Evolutionary conservation across 225 moss, liverwort and hornwort genomes (phyloP).

Genomic region (Neckera pumila): DNA sequence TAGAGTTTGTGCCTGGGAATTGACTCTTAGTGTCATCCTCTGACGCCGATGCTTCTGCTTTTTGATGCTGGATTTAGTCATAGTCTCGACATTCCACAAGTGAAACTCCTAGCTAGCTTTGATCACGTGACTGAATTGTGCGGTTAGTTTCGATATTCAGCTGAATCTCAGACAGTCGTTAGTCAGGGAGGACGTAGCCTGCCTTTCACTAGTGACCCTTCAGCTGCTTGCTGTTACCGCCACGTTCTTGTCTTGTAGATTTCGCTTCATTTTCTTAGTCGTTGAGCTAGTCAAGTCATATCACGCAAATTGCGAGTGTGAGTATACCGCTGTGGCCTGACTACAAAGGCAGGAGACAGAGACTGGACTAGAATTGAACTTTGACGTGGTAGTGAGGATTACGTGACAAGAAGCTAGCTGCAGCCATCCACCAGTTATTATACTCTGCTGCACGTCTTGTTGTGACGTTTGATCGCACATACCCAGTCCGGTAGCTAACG

Average conservation of each 20-base stretch:
- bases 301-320: not conserved
- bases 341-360: not conserved
- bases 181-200: not conserved
- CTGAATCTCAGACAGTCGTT: not conserved
- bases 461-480: constrained; percentile 13
- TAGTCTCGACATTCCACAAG: not conserved
- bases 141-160: not conserved
- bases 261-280: not conserved
- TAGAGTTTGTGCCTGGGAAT: not conserved
- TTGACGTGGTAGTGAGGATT: not conserved
- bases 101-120: not conserved
- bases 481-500: not conserved
- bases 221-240: not conserved
- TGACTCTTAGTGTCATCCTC: not conserved
- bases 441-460: not conserved
- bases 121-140: not conserved
- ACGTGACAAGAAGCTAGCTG: not conserved
- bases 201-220: not conserved
- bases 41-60: not conserved
- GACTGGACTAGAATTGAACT: not conserved
- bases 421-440: not conserved
- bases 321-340: not conserved
- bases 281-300: not conserved
- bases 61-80: not conserved
- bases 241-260: not conserved